Percentiles rank a stretch among this genome's conserved stretches.
These are phyloP conservation scores for Capronia epimyces DNA, from an alignment of 2,329 filamentous ascomycete species.

Conservation along the genomic window DNA sequence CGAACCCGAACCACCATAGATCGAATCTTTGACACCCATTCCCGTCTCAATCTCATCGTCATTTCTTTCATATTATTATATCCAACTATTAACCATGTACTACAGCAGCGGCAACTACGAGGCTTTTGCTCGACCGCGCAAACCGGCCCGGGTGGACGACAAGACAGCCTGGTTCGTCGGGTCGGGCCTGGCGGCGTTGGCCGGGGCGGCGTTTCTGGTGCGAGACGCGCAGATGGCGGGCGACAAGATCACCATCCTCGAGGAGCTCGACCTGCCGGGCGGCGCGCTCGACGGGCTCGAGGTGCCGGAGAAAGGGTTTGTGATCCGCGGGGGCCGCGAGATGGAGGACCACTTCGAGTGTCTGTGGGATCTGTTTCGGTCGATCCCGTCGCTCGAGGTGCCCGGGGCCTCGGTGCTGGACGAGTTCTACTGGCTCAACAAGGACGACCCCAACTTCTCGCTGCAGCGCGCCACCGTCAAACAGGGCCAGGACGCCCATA, in stretches of 20 bases:
- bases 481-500: conserved; percentile 12
- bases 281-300: conserved; percentile 32
- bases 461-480: conserved; percentile 11
- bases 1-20: background rate
- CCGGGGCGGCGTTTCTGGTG: conserved; percentile 36
- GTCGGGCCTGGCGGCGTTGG: conserved; percentile 35
- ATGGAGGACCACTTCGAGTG: conserved; percentile 35
- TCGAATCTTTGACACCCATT: background rate
- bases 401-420: conserved; percentile 14
- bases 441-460: conserved; percentile 15
- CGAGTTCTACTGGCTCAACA: conserved; percentile 20
- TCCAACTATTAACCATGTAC: too few relatives aligned
- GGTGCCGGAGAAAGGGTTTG: conserved; percentile 34
- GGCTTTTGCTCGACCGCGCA: conserved; percentile 12
- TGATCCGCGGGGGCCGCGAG: conserved; percentile 36
- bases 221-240: conserved; percentile 35
- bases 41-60: background rate
- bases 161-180: conserved; percentile 35
- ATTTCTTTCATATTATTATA: too few relatives aligned
- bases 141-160: conserved; percentile 8
- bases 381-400: conserved; percentile 30
- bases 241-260: conserved; percentile 35
- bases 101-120: conserved; percentile 18
- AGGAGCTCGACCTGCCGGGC: conserved; percentile 32
- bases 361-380: conserved; percentile 34